Conservation (phyloP, 768 basidiomycete species). For the Mycena rosella region DNA sequence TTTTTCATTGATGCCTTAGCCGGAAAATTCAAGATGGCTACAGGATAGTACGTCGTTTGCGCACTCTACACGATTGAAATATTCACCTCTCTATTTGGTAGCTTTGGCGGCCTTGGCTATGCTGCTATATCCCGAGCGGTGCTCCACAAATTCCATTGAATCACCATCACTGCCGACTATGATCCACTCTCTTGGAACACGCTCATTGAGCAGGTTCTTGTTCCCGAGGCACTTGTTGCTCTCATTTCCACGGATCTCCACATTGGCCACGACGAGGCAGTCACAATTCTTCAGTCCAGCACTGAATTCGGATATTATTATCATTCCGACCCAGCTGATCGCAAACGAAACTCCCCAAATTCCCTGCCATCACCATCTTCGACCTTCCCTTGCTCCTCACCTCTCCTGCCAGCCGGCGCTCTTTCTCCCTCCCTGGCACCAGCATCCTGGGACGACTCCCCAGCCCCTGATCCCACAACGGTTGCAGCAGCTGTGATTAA, state of each 20-base stretch:
- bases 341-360: not conserved
- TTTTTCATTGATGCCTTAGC: not conserved
- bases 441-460: not conserved
- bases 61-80: not conserved
- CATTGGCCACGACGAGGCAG: not conserved
- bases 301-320: not conserved
- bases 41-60: constrained; percentile 4
- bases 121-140: not conserved
- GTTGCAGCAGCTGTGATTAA: no score
- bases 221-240: not conserved
- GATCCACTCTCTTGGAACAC: not conserved
- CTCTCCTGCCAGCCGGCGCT: not conserved
- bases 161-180: not conserved
- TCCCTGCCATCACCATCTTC: no score
- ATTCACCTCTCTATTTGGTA: not conserved
- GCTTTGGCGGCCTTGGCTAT: constrained; percentile 6
- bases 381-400: not conserved
- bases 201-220: not conserved
- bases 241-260: not conserved
- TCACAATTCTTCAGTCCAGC: not conserved
- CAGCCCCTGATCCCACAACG: no score
- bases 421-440: not conserved
- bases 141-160: not conserved
- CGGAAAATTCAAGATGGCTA: not conserved
- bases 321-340: not conserved